Conservation (phyloP, 2,329 filamentous ascomycete species). For the Verticillium alfalfae region DNA sequence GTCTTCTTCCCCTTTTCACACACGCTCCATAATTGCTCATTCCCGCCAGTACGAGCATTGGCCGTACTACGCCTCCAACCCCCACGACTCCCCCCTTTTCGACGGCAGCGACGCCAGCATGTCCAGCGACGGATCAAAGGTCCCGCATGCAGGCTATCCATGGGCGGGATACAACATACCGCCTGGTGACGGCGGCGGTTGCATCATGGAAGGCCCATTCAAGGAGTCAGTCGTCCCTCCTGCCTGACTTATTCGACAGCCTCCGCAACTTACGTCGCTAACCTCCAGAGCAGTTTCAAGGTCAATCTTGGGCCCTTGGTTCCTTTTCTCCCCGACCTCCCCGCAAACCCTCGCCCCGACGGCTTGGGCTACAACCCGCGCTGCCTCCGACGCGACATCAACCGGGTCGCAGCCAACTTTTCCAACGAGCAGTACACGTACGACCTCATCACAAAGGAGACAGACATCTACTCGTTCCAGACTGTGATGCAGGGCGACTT, state of each 20-base stretch:
- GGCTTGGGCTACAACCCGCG: conserved; percentile 32
- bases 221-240: conserved; percentile 26
- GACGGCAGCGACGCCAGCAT: conserved; percentile 46
- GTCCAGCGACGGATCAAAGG: conserved; percentile 38
- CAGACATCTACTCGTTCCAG: conserved; percentile 26
- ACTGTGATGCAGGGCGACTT: conserved; percentile 20
- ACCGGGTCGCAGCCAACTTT: conserved; percentile 18
- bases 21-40: not conserved
- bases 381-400: conserved; percentile 36
- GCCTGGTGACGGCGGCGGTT: conserved; percentile 44
- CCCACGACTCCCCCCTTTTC: conserved; percentile 44
- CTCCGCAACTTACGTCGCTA: not conserved
- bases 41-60: conserved; percentile 43
- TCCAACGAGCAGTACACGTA: conserved; percentile 11
- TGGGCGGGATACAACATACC: conserved; percentile 15
- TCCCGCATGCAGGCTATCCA: conserved; percentile 3
- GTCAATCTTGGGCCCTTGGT: conserved; percentile 28
- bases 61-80: conserved; percentile 38
- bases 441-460: conserved; percentile 21
- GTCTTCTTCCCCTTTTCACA: not conserved
- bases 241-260: not conserved
- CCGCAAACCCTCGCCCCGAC: conserved; percentile 17
- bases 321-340: conserved; percentile 13
- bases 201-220: conserved; percentile 44
- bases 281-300: conserved; percentile 17